Evolutionary conservation across 2,329 filamentous ascomycete species (phyloP).

Genomic region (Lachnellula willkommii): DNA sequence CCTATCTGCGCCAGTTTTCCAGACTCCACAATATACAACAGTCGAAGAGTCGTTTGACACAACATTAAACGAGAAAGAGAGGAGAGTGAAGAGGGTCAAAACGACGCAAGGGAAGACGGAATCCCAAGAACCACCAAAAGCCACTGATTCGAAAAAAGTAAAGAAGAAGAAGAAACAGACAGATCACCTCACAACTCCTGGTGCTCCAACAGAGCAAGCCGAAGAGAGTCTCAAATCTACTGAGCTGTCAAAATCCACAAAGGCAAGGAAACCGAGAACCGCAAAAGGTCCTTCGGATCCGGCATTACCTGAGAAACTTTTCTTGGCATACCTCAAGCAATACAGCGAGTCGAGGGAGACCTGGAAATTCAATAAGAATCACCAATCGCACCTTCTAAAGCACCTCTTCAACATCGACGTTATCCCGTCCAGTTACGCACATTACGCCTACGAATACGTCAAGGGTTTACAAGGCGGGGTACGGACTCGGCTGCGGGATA

Average conservation of each 20-base stretch:
- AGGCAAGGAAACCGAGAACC: constrained; percentile 14
- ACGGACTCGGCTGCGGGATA: constrained; percentile 61
- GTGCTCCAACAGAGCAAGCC: background rate
- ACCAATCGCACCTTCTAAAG: constrained; percentile 80
- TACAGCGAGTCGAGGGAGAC: constrained; percentile 64
- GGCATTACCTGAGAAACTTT: constrained; percentile 45
- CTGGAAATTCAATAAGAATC: constrained; percentile 97
- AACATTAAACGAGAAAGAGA: constrained; percentile 27
- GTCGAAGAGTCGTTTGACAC: constrained; percentile 27
- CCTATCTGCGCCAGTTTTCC: constrained; percentile 21
- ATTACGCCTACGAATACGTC: constrained; percentile 71
- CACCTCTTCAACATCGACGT: constrained; percentile 68
- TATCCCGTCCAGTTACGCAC: constrained; percentile 65
- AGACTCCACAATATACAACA: constrained; percentile 24
- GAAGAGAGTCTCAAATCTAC: constrained; percentile 1
- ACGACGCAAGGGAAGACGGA: constrained; percentile 9
- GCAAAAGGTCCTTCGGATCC: constrained; percentile 2
- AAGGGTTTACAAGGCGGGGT: constrained; percentile 70
- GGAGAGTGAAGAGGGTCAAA: constrained; percentile 28
- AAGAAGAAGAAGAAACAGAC: background rate
- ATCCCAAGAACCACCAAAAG: background rate
- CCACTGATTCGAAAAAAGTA: constrained; percentile 3
- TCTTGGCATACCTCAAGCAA: constrained; percentile 70
- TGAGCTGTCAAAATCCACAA: constrained; percentile 15
- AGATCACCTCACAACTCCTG: background rate